Evolutionary conservation across 208 protist species (phyloP).

Genomic region (Naegleria lovaniensis): DNA sequence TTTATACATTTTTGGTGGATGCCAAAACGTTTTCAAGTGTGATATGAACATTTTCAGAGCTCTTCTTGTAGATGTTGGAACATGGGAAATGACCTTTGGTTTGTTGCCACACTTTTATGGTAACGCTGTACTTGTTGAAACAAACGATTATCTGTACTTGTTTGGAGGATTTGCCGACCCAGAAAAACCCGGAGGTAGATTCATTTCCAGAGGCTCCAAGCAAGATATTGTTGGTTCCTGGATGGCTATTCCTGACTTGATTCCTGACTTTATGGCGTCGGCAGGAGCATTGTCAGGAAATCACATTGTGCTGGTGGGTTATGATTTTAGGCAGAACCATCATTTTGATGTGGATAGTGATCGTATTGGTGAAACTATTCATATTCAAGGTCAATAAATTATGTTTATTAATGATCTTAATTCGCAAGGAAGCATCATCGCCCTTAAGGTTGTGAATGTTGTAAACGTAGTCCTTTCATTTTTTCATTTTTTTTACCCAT

Average conservation of each 20-base stretch:
- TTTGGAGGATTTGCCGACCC: background rate
- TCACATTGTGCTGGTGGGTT: background rate
- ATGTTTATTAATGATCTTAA: too few species aligned
- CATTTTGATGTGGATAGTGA: background rate
- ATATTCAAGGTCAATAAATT: background rate
- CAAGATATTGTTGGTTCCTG: background rate
- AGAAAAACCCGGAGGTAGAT: background rate
- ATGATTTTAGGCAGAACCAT: background rate
- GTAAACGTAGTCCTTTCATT: too few species aligned
- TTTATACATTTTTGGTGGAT: background rate
- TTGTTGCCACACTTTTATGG: background rate
- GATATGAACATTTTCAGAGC: background rate
- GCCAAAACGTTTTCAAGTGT: background rate
- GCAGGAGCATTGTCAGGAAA: background rate
- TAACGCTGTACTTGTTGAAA: background rate
- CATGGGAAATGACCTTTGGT: background rate
- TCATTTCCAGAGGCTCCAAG: background rate
- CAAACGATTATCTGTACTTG: background rate
- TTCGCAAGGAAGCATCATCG: too few species aligned
- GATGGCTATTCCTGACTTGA: background rate
- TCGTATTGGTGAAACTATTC: background rate
- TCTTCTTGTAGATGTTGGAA: background rate
- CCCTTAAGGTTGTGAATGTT: too few species aligned
- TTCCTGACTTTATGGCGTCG: background rate
- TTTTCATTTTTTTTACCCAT: too few species aligned